Evolutionary conservation across 2,329 filamentous ascomycete species (phyloP), one percentile per base, ranked within the genome.

Genomic region (Corynespora cassiicola): DNA sequence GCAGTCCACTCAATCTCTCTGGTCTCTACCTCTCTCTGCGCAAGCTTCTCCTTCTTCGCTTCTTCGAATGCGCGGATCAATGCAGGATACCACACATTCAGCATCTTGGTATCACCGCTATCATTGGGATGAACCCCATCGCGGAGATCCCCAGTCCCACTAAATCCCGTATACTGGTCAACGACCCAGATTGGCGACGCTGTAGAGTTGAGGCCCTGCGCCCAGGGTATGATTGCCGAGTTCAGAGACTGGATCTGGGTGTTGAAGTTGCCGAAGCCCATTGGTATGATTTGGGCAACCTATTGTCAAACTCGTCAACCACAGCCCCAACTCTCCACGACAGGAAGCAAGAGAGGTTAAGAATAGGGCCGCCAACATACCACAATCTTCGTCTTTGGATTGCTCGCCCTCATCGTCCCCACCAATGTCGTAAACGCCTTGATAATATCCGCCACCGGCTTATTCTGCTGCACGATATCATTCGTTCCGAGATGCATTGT

Each of bases 401-500:
- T 73, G 21, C 57, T 60, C 7, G 51, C 55, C 14, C 70, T 52
- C 71, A 74, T 75, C 2, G 58, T 57, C 1, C 52, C 51, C 0
- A 74, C 55, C 1, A 74, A 44, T 14, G 62, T 73, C 5, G 66
- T 68, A 44, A 72, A 74, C 6, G 71, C 71, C 8, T 63, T 54
- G 16, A 73, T 64, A 36, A 74, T 72, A 24, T 72, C 62, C 20
- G 46, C 40, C 0, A 58, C 51, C 3, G 57, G 50, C 58, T 69
- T 70, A 46, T 62, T 69, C 52, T 71, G 62, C 56, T 70, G 67
- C 32, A 70, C 68, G 27, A 63, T 56, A 40, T 74, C 71, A 45
- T 75, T 74, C 26, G 72, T 75, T 12, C 72, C 71, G 2, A 75
- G 45, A 49, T 75, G 71, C 70, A 75, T 74, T 7, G 69, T 73